Base-by-base conservation (phyloP, 331 rosid species). In the Prunus yedoensis region DNA sequence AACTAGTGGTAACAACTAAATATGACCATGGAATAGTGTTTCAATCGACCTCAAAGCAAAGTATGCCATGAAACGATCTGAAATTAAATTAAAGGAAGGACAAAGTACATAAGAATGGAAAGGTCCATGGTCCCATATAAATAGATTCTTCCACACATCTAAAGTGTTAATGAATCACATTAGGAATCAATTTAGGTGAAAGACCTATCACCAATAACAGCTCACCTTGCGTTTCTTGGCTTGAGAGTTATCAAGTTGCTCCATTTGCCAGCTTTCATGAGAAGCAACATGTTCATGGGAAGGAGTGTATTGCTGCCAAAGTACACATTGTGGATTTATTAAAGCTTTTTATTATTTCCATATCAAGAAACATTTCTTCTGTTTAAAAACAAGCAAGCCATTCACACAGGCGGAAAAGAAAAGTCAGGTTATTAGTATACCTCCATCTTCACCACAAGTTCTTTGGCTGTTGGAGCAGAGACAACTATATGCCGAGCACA, bases 401-500 rank as follows among this genome's bases (percentile, higher is more conserved):
- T n/a, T 14, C 12, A 54, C 49, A 80, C 70, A 66, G 38, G 78
- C 69, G 43, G 43, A 38, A 38, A 54, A 62, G 70, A 11, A 21
- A 20, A 62, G 57, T 58, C 35, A 52, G 23, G 15, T 25, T 54
- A 56, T 75, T 23, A 75, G 23, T 16, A 68, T 76, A 93, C 98
- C 98, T 93, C 98, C 92, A 93, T 83, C 87, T 89, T 86, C 23
- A 54, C 74, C 84, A 93, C 74, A 66, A 93, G 98, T 80, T 93
- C 98, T 84, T 93, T 78, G 59, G 97, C 90, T 1, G 97, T 89
- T 1, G 96, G 86, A 77, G 98, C 97, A 69, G 97, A 91, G 82
- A 93, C 68, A 75, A 91, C 88, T 69, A 93, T 93, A 64, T 82
- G 78, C 77, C 98, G 86, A 68, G 97, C 98, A 78, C 83, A 76